A percentile compares a stretch with the other conserved stretches of the same genome.
These are phyloP conservation scores for Coccinonectria pachysandricola DNA, from an alignment of 2,329 filamentous ascomycete genomes.

Conservation along the genomic window DNA sequence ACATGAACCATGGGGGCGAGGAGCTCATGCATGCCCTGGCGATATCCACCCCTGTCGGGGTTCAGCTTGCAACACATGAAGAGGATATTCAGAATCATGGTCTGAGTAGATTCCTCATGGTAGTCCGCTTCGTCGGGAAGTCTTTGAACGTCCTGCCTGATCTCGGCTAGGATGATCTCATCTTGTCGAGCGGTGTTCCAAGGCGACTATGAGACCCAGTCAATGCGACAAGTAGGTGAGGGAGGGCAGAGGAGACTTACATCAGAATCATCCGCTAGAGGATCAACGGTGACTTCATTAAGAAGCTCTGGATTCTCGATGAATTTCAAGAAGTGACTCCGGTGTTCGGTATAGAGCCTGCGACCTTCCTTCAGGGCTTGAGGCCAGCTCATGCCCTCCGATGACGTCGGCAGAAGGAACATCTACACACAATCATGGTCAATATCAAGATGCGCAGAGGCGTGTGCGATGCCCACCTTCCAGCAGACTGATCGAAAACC, in stretches of 20 bases:
- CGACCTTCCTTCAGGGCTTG: conserved; percentile 57
- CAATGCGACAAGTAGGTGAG: too few relatives aligned
- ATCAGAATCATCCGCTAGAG: conserved; percentile 68
- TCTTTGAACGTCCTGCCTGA: conserved; percentile 86
- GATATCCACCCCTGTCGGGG: conserved; percentile 73
- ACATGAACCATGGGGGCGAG: conserved; percentile 83
- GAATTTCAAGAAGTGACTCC: conserved; percentile 66
- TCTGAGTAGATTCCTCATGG: conserved; percentile 66
- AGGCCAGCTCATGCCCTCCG: conserved; percentile 57
- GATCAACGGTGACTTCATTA: conserved; percentile 60
- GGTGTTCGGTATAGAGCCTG: conserved; percentile 60
- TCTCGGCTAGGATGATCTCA: conserved; percentile 75
- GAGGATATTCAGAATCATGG: conserved; percentile 74
- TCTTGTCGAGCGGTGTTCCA: conserved; percentile 84
- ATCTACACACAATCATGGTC: conserved; percentile 36
- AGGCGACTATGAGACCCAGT: conserved; percentile 53
- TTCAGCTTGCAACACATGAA: conserved; percentile 95
- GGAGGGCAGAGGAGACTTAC: conserved; percentile 24
- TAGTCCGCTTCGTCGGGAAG: conserved; percentile 91
- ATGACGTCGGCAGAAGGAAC: conserved; percentile 67
- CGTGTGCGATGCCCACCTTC: conserved; percentile 50
- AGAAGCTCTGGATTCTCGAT: conserved; percentile 79
- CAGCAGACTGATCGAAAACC: conserved; percentile 82
- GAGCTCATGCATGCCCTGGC: conserved; percentile 98
- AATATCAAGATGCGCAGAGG: conserved; percentile 3